Base-by-base conservation (phyloP, 2,329 filamentous ascomycete species). In the Clonostachys sp. region DNA sequence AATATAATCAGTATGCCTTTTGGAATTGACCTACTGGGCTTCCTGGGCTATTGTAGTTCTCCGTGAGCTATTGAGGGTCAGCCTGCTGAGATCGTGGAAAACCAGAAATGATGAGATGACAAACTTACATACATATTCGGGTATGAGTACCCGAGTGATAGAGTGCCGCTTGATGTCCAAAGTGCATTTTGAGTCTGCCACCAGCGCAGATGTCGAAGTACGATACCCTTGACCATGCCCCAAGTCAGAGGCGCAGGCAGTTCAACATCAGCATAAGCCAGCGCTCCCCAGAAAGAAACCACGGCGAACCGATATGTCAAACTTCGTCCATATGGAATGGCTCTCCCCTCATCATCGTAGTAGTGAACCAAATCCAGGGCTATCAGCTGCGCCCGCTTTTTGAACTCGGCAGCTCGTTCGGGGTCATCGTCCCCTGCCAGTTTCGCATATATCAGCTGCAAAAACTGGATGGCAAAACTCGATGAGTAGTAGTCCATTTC, bases 401-500 rank as follows among this genome's bases (percentile, higher is more conserved):
- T 83, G 66, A 90, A 92, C 60, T 87, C 83, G 48, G 76, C 78
- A 0, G 84, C 82, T 18, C 86, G 77, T 30, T 73, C 73, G 0
- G 81, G 80, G 54, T 91, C 87, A 9, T 81, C 75, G 2, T 85
- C 77, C 2, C 75, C 83, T 2, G 84, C 85, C 2, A 91, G 66
- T 53, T 87, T 88, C 34, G 86, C 80, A 53, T 91, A 92, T 1
- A 91, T 71, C 0, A 92, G 76, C 61, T 92, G 87, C 5, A 91
- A 68, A 55, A 89, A 88, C 55, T 91, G 87, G 48, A 91, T 92
- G 2, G 87, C 88, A 60, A 91, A 91, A 49, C 84, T 88, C 10
- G 86, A 87, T 1, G 86, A 90, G 64, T 91, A 92, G 60, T 91
- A 91, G 62, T 91, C 87, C 83, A 91, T 90, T 64, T 91, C 74